phyloP scores from a whole-genome alignment of 495 filamentous ascomycete species.

The Penicillium robsamsonii region DNA sequence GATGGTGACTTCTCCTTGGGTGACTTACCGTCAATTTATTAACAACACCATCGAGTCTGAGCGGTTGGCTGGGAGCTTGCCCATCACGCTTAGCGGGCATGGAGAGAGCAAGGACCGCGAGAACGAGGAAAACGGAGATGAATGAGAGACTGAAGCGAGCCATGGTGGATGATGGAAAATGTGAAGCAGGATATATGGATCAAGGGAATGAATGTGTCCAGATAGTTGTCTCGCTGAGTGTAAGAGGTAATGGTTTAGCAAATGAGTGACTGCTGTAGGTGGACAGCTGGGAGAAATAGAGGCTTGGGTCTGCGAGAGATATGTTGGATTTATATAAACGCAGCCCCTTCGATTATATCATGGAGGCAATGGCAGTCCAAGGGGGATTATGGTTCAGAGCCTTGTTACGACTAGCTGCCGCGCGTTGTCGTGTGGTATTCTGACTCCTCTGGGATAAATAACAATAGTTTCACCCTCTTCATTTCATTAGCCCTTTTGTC shows the following conservation, averaged over 20 bases:
- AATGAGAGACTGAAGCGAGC: conserved; percentile 36
- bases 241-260: not conserved
- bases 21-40: conserved; percentile 22
- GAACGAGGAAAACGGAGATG: conserved; percentile 32
- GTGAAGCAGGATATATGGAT: conserved; percentile 11
- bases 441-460: conserved; percentile 1
- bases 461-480: not conserved
- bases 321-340: conserved; percentile 16
- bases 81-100: conserved; percentile 31
- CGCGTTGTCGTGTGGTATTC: conserved; percentile 6
- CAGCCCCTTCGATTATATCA: conserved; percentile 10
- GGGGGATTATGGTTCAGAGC: conserved; percentile 8
- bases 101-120: conserved; percentile 34
- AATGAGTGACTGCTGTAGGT: conserved; percentile 9
- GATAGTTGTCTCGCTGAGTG: conserved; percentile 15
- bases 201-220: conserved; percentile 15
- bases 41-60: conserved; percentile 18
- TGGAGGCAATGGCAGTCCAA: conserved; percentile 1
- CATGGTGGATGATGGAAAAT: conserved; percentile 30
- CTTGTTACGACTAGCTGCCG: not conserved
- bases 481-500: not conserved
- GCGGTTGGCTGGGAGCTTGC: not conserved
- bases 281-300: not conserved
- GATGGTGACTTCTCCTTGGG: not conserved
- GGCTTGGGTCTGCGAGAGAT: not conserved